These are phyloP conservation scores for Gypsophila paniculata DNA, from an alignment of 179 eudicot species.

Conservation along the genomic window DNA sequence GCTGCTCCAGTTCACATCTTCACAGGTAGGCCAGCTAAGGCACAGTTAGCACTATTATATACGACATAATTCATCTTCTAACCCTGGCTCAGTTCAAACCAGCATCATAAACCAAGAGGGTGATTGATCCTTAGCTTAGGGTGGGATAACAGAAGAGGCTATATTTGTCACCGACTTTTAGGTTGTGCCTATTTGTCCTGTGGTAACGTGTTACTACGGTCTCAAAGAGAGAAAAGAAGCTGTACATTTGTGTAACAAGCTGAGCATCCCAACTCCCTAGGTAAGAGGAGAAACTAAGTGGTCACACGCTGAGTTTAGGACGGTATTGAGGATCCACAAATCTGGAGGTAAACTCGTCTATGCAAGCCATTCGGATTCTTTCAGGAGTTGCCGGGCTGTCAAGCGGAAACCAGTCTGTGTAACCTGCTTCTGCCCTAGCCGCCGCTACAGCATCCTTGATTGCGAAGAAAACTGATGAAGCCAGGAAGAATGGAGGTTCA, in stretches of 20 bases:
- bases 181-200: neutral
- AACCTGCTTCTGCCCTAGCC: conserved; percentile 80
- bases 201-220: neutral
- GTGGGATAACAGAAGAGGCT: too few relatives aligned
- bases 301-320: conserved; percentile 73
- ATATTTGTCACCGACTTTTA: too few relatives aligned
- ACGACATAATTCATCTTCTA: too few relatives aligned
- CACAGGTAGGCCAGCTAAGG: too few relatives aligned
- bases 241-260: neutral
- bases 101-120: too few relatives aligned
- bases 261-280: neutral
- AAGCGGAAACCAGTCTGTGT: conserved; percentile 80
- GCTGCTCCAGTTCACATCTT: neutral
- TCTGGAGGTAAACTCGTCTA: conserved; percentile 53
- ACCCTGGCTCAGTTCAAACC: too few relatives aligned
- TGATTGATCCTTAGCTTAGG: too few relatives aligned
- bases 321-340: conserved; percentile 50
- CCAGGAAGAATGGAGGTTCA: conserved; percentile 97
- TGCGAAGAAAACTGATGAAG: conserved; percentile 85
- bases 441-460: conserved; percentile 86
- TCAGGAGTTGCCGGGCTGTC: conserved; percentile 98
- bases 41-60: too few relatives aligned
- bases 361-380: conserved; percentile 92
- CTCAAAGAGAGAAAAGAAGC: neutral
- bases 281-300: neutral